Evolutionary conservation across 306 rosid genomes (phyloP), one percentile per base, ranked within the genome.

Genomic region (Cicer judaicum): DNA sequence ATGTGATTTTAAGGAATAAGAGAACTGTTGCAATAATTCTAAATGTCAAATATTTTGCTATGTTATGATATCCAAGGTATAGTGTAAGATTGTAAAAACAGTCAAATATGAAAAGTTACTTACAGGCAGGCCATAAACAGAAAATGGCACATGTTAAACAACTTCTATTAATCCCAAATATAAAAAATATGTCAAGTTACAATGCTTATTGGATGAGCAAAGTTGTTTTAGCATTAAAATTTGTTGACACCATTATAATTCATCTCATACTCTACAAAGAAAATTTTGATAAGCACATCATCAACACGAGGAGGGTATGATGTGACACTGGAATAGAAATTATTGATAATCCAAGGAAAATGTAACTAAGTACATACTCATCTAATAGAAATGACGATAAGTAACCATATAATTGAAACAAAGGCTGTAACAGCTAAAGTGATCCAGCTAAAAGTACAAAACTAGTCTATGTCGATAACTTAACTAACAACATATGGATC

Each of bases 381-480:
- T 56, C 66, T 9, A 72, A 54, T 29, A 41, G 47, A 74, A 42
- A 18, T 48, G 8, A 57, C 72, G 68, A 59, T 5, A 41, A 42
- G 38, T 12, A 52, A 52, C 73, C 29, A 82, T 39, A 43, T 67
- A 50, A 50, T 44, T 18, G 36, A 82, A 82, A 59, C 50, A 68
- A 10, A 49, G 43, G 77, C 57, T 11, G 43, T 8, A 78, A 60
- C 49, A 68, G 74, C 77, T 41, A 18, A 73, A 57, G 57, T 44
- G 56, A 56, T 68, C 77, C 57, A 40, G 69, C 69, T 74, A 82
- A 59, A 64, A 68, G 46, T 82, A 82, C 74, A 78, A 78, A 63
- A 68, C 78, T 68, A 74, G 43, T 68, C 85, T 74, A 82, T 46
- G 70, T 52, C 83, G 63, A 9, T 14, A 41, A 72, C 62, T 68